Base-by-base conservation (phyloP, 2,329 filamentous ascomycete species). In the Talaromyces marneffei region DNA sequence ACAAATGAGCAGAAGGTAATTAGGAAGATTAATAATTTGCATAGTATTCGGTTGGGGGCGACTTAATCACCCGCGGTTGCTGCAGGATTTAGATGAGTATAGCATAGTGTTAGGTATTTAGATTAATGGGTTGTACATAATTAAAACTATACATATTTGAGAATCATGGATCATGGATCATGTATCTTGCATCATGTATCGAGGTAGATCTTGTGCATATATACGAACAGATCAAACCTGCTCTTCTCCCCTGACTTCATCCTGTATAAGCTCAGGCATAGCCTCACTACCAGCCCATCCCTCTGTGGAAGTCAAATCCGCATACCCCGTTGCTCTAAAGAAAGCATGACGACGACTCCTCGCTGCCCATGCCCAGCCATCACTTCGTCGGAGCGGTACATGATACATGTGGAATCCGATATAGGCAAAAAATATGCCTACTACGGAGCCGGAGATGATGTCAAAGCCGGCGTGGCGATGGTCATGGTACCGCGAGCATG, bases 381-480 rank as follows among this genome's bases (percentile, higher is more conserved):
- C 89, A 6, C 91, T 91, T n/a, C 83, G 82, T 20, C 79, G 80
- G 64, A 96, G 86, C 0, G 92, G 91, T 9, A 94, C 78, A 71
- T 97, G 91, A 71, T 96, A 97, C 78, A 88, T 91, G 25, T 89
- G 82, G 78, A 96, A 96, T 2, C 87, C 84, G 67, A 93, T 86
- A 72, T 87, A 87, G 20, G 90, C 84, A 39, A 84, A 84, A 48
- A 86, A 75, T 14, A 87, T 82, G 8, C 93, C 93, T 64, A 97
- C 88, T 12, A 89, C 66, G 60, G 87, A 89, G n/a, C 93, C 93
- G 65, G 89, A 91, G 2, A 97, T 77, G 66, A 97, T 90, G 66
- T 97, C 93, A 72, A 96, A 93, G n/a, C 88, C 92, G 72, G 93
- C 90, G 74, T 97, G 93, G 40, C 90, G 86, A 77, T 88, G 95